Conservation (phyloP, 176 grass and related monocot genomes). For the Phoenix dactylifera region DNA sequence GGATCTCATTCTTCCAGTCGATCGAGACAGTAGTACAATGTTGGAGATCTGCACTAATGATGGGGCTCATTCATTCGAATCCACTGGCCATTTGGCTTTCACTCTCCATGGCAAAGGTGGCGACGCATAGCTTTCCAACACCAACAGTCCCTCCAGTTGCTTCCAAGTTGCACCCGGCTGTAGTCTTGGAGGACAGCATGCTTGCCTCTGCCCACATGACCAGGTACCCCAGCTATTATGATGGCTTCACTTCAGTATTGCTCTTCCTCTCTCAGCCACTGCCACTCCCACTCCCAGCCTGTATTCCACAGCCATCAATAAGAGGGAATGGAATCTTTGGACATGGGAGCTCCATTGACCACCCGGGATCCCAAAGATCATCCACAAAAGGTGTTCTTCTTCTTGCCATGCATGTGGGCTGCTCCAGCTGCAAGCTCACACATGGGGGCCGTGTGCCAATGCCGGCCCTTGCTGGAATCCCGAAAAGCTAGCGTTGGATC, state of each 20-base stretch:
- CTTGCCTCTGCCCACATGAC: not conserved
- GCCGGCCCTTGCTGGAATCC: not conserved
- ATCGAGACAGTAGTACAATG: no score
- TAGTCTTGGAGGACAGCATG: not conserved
- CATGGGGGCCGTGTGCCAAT: not conserved
- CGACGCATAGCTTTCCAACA: not conserved
- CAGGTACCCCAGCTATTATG: not conserved
- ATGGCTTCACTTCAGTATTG: not conserved
- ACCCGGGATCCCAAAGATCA: not conserved
- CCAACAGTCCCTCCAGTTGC: not conserved
- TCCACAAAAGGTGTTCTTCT: not conserved
- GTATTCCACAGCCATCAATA: not conserved
- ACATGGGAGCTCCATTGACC: not conserved
- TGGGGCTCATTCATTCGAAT: no score
- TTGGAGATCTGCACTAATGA: no score
- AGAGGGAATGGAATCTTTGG: not conserved
- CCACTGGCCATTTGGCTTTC: no score
- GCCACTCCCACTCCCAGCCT: slow-evolving; percentile 5
- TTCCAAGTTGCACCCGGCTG: not conserved
- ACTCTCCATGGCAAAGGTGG: not conserved
- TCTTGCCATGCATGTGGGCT: slow-evolving; percentile 1
- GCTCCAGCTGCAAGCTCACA: not conserved
- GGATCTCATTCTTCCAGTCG: no score
- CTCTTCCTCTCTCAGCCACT: not conserved
- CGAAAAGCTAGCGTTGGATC: not conserved